phyloP scores from a whole-genome alignment of 2,329 filamentous ascomycete genomes.

The Claviceps fusiformis region DNA sequence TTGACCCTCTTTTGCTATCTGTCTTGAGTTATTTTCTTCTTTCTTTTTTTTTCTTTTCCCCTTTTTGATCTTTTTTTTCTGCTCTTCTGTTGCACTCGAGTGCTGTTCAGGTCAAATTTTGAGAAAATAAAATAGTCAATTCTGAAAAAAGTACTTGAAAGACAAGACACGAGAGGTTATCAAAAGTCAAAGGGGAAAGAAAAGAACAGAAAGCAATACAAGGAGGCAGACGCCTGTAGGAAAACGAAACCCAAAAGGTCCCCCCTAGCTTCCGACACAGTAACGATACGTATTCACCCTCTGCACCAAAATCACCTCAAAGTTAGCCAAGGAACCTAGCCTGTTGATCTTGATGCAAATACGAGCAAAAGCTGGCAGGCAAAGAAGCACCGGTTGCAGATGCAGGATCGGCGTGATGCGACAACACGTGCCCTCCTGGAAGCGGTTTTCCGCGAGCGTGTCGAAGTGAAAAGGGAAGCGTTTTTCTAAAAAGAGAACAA shows the following conservation, averaged over 20 bases:
- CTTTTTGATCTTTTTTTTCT: conserved; percentile 13
- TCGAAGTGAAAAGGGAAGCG: background rate
- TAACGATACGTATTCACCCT: conserved; percentile 15
- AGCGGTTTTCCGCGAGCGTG: background rate
- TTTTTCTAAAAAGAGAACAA: background rate
- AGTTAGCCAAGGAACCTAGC: conserved; percentile 13
- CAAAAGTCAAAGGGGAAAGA: conserved; percentile 18
- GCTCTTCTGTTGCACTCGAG: conserved; percentile 22
- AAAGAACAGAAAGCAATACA: conserved; percentile 26
- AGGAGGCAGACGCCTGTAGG: conserved; percentile 22
- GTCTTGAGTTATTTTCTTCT: conserved; percentile 9
- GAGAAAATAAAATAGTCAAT: conserved; percentile 33
- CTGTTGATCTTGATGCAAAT: conserved; percentile 10
- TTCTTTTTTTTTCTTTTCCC: conserved; percentile 11
- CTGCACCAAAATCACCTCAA: conserved; percentile 15
- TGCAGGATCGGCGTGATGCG: conserved; percentile 1
- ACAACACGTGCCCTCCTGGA: background rate
- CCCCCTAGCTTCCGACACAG: conserved; percentile 24
- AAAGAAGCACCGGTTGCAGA: background rate
- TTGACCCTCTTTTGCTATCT: background rate
- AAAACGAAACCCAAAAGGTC: conserved; percentile 18
- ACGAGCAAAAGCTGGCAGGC: conserved; percentile 9
- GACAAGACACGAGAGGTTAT: conserved; percentile 20
- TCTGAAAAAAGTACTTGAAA: conserved; percentile 38
- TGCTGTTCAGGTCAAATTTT: conserved; percentile 23